Base-by-base conservation (phyloP, 768 basidiomycete species). In the Sarcomyxa edulis region DNA sequence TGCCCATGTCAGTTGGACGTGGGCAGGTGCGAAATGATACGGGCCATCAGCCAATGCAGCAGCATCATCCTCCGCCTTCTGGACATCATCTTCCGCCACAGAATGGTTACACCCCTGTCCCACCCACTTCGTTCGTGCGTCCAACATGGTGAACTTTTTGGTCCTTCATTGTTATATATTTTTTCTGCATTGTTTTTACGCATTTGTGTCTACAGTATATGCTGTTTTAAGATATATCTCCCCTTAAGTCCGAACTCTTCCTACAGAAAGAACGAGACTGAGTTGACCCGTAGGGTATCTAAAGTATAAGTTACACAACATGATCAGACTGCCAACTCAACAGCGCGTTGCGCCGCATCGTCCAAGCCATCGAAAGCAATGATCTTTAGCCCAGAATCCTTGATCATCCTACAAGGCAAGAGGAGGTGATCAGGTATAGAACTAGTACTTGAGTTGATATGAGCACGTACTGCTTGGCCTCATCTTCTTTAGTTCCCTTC, bases 401-500 rank as follows among this genome's bases (percentile, higher is more conserved):
- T 80, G 63, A 98, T 97, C 84, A 97, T 87, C 56, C 94, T 97
- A 48, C 2, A 31, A 25, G 37, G 39, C 12, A 52, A 37, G 25
- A 32, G 22, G 45, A n/a, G 47, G 51, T 40, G 33, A 37, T 33
- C 48, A 44, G 37, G 43, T 47, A n/a, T 31, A 32, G 14, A 21
- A 6, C n/a, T 12, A 32, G 26, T 21, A 30, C 21, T 21, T 32
- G 10, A 32, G 15, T 36, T 39, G 32, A 18, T 25, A 35, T 6
- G 28, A 5, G 9, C 7, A 72, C 87, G 49, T 62, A 96, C 93
- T 83, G 69, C 67, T 98, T 97, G 3, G 96, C 95, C 62, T 98
- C 95, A 24, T 66, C 68, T 61, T 98, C 95, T 65, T 93, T 99
- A 14, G 94, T 99, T 35, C 96, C 96, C 65, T 99, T 96, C 47